A percentile compares a stretch with the other conserved stretches of the same genome.
phyloP scores from a whole-genome alignment of 768 basidiomycete genomes.

The Termitomyces sp. region DNA sequence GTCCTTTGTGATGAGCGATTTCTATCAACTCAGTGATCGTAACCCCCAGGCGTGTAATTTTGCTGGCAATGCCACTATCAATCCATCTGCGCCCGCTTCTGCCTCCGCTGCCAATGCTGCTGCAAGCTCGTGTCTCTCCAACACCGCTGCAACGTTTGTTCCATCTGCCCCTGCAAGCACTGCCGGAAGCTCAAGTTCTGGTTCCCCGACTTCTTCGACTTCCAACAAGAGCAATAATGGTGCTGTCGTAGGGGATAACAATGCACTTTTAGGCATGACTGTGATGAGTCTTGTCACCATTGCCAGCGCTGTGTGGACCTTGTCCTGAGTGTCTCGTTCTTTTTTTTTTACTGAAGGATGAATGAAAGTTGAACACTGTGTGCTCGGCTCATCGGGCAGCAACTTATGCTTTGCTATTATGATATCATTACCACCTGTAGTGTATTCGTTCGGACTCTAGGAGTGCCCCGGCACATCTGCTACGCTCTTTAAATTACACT shows the following conservation, averaged over 20 bases:
- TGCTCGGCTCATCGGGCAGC: not conserved
- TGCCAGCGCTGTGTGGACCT: conserved; percentile 37
- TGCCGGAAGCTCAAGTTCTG: conserved; percentile 16
- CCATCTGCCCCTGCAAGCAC: conserved; percentile 40
- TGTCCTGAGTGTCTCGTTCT: conserved; percentile 22
- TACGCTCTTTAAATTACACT: conserved; percentile 8
- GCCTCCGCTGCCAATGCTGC: conserved; percentile 46
- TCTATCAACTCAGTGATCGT: conserved; percentile 59
- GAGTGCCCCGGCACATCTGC: conserved; percentile 7
- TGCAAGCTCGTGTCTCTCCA: conserved; percentile 63
- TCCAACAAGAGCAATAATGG: conserved; percentile 14
- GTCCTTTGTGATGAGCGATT: conserved; percentile 78
- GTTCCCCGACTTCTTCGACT: conserved; percentile 13
- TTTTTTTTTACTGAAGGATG: not conserved
- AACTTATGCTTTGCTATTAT: conserved; percentile 2
- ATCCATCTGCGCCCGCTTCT: conserved; percentile 43
- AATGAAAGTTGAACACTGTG: not conserved
- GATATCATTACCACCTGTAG: conserved; percentile 11
- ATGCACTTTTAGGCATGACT: conserved; percentile 30
- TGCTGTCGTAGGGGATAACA: conserved; percentile 19
- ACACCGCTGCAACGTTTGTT: conserved; percentile 55
- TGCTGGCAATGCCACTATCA: conserved; percentile 78
- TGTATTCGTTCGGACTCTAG: conserved; percentile 11
- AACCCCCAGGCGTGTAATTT: conserved; percentile 69
- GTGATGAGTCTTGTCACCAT: conserved; percentile 28